A percentile compares a stretch with the other conserved stretches of the same genome.
Conservation (phyloP, 768 basidiomycete species). For the Leucocoprinus sp. region DNA sequence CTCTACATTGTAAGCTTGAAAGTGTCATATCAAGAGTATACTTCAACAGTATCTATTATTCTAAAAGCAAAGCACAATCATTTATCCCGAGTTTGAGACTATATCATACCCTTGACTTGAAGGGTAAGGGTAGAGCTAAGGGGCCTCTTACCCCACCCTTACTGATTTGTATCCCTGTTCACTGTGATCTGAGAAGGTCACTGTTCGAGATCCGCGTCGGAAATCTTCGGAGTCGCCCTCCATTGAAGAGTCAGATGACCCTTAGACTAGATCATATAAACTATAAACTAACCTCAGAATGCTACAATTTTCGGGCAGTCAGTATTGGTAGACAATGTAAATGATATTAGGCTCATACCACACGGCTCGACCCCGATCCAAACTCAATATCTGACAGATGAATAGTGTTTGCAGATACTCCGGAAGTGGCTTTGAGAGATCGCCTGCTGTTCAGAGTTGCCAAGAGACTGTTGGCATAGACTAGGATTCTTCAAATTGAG, state of each 20-base stretch:
- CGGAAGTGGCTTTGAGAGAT: conserved; percentile 16
- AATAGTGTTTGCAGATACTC: conserved; percentile 8
- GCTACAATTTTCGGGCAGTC: neutral
- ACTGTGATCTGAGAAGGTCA: neutral
- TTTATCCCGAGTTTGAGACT: too few relatives aligned
- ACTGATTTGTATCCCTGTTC: too few relatives aligned
- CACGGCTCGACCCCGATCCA: neutral
- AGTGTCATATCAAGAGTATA: too few relatives aligned
- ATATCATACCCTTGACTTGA: too few relatives aligned
- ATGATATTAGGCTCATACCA: conserved; percentile 1
- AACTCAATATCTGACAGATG: conserved; percentile 15
- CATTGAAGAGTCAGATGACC: too few relatives aligned
- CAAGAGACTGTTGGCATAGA: conserved; percentile 40
- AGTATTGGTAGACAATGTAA: neutral
- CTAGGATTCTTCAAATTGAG: conserved; percentile 14
- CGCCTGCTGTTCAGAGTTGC: conserved; percentile 34
- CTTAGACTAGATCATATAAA: too few relatives aligned
- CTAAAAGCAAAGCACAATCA: too few relatives aligned
- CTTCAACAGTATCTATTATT: too few relatives aligned
- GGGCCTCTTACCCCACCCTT: too few relatives aligned
- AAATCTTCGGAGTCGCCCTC: neutral
- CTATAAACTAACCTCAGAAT: neutral
- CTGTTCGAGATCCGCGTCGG: neutral
- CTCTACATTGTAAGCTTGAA: too few relatives aligned
- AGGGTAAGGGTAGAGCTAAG: too few relatives aligned